These are phyloP conservation scores for Hirsutella rhossiliensis DNA, from an alignment of 2,329 filamentous ascomycete genomes.

Conservation along the genomic window DNA sequence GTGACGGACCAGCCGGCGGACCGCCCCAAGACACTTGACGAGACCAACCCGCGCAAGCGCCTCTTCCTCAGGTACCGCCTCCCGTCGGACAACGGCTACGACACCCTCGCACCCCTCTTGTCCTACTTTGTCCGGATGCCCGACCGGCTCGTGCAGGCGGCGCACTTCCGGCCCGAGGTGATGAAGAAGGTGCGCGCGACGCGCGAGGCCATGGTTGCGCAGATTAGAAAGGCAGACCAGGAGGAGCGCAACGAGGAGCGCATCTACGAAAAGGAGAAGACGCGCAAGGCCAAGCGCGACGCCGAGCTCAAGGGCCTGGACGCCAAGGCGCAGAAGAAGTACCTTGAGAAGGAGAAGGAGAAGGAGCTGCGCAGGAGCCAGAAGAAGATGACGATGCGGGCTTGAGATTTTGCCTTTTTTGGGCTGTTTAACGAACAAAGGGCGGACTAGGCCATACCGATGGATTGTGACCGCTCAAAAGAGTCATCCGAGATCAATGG, in stretches of 20 bases:
- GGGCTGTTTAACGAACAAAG: background rate
- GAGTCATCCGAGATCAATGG: too few relatives aligned
- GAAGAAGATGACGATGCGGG: conserved; percentile 43
- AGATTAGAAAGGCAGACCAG: conserved; percentile 69
- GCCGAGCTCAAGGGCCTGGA: conserved; percentile 64
- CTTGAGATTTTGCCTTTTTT: conserved; percentile 17
- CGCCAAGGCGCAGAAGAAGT: conserved; percentile 78
- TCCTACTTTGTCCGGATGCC: conserved; percentile 72
- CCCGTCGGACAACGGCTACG: conserved; percentile 50
- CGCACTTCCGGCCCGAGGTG: conserved; percentile 85
- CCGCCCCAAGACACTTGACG: conserved; percentile 74
- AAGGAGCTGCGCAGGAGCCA: conserved; percentile 50
- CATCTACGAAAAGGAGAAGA: conserved; percentile 55
- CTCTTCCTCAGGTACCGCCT: conserved; percentile 67
- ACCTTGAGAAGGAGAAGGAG: conserved; percentile 67
- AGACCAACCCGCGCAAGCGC: conserved; percentile 76
- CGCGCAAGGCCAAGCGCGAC: conserved; percentile 85
- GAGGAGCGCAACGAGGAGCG: conserved; percentile 73
- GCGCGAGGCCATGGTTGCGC: conserved; percentile 69
- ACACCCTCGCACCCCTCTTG: conserved; percentile 61
- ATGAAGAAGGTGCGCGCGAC: conserved; percentile 68
- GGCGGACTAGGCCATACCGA: too few relatives aligned
- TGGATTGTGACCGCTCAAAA: too few relatives aligned
- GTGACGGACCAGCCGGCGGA: conserved; percentile 82
- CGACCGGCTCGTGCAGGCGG: conserved; percentile 63